Evolutionary conservation across 2,329 filamentous ascomycete genomes (phyloP), one percentile per base, ranked within the genome.

Genomic region (Colletotrichum ledebouriae): DNA sequence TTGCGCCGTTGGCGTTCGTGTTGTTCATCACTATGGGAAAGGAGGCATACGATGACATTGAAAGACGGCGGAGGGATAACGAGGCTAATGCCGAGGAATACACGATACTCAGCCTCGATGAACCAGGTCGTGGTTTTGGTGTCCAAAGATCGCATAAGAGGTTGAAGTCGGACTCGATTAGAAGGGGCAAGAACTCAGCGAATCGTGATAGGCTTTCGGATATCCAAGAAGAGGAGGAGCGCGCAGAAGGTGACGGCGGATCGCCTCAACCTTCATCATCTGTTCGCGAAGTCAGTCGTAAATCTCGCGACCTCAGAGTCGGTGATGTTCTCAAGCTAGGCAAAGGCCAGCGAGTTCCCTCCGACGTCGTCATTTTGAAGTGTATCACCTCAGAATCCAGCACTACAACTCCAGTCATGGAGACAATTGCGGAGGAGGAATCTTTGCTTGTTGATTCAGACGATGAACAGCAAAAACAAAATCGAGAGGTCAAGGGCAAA

Each of bases 1-100:
- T 98, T 77, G 94, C 93, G 20, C 96, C 96, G 1, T 81, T 99
- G 71, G 94, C 91, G 0, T 98, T 98, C 79, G 97, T 99, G 69
- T 87, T 99, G 47, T 84, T 90, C 47, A 96, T 99, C 72, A 98
- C 96, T 0, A 86, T 99, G 75, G 94, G 94, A 17, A 99, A 99
- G 78, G 97, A 99, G 80, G 97, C 96, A 0, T 90, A 92, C 74
- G 96, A 99, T 77, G 97, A 99, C 78, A 93, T 99, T 74, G 92
- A 90, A 61, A 85, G 96, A 72, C 87, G 97, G 69, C 87, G 92
- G 72, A 88, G 97, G 76, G 96, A 99, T 78, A 92, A 91, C 15
- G 96, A 99, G 78, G 95, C 96, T 3, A 99, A 99, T 77, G 92
- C 95, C 2, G 96, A 99, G 77, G 89, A 89, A 63, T 98, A 97